Base-by-base conservation (phyloP, 805 yeast genomes). In the Danielozyma ontarioensis region DNA sequence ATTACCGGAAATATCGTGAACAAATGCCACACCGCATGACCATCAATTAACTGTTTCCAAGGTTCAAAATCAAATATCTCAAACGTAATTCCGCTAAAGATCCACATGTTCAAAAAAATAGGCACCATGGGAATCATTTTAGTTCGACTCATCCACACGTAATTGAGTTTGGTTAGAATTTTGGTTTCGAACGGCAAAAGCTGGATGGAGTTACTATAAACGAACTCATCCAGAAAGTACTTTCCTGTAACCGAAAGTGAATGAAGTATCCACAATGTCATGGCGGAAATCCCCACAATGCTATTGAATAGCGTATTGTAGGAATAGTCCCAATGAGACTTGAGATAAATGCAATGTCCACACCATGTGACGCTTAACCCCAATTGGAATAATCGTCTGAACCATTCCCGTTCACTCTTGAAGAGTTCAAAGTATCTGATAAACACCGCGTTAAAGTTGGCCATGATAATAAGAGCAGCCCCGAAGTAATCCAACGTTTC, bases 21-120 rank as follows among this genome's bases (percentile, higher is more conserved):
- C 17, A 83, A 69, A 55, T 93, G 98, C 98, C 98, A 93, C 25
- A 90, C 50, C 0, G 96, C 78, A 58, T 93, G 98, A 0, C 96
- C 95, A 59, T 93, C 98, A 0, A 93, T 32, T 8, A 55, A 38
- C 30, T 53, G 46, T 12, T 25, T 35, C 32, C 51, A 32, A 2
- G 72, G 72, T 16, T 44, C 48, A 31, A 64, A 65, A 33, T 66
- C 72, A 18, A 44, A 37, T 13, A 62, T 27, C 32, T 66, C 72
- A 22, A 65, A 53, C 11, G 48, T 35, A 42, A 63, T 53, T 0
- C 68, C 57, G 4, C 41, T 15, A 4, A 60, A 25, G 16, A 66
- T 43, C 57, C 62, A 59, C 6, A 52, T 1, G 35, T 64, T 64
- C 25, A 65, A 48, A 5, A 43, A 42, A 2, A 61, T 50, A 1